Base-by-base conservation (phyloP, 352 stramenopile genomes). In the Poterioochromonas sp. region DNA sequence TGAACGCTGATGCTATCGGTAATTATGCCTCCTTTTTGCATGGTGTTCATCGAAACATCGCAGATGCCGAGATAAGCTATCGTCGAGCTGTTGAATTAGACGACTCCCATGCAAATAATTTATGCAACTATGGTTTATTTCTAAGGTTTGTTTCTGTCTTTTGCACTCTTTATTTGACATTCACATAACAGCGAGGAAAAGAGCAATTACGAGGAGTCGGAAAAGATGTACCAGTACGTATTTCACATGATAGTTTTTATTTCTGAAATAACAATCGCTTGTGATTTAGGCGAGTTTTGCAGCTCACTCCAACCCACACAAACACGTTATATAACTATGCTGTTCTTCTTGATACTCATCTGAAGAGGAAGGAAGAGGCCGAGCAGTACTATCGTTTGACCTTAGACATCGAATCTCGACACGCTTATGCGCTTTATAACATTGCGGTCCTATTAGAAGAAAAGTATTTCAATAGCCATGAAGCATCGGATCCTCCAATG, bases 311-410 rank as follows among this genome's bases (percentile, higher is more conserved):
- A 11, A 8, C 8, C 0, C 71, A 78, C 34, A 43, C 71, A 8
- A 78, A 78, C 37, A 78, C 71, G 5, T 43, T 78, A 15, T 78
- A 78, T 37, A 78, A 78, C 47, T 78, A 78, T 53, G 71, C 71
- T 8, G 71, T 78, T 12, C 5, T 78, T 1, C 47, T 78, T 15
- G 71, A 78, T 29, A 78, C 11, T 32, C 71, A 78, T 49, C 8
- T 78, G 51, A 11, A 68, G 8, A 29, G 71, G 8, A 78, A 78
- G 29, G n/a, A 44, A 2, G 71, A 78, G 29, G 71, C 71, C 3
- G 71, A 65, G 5, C 26, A 34, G 5, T 34, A 69, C 0, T 78
- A 78, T 53, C 34, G 71, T 15, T 12, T 0, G 29, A 26, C 43
- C 11, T 29, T 78, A 8, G 47, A 78, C 5, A 29, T 43, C 1